Base-by-base conservation (phyloP, 345 rosid species). In the Lepidium sativum region DNA sequence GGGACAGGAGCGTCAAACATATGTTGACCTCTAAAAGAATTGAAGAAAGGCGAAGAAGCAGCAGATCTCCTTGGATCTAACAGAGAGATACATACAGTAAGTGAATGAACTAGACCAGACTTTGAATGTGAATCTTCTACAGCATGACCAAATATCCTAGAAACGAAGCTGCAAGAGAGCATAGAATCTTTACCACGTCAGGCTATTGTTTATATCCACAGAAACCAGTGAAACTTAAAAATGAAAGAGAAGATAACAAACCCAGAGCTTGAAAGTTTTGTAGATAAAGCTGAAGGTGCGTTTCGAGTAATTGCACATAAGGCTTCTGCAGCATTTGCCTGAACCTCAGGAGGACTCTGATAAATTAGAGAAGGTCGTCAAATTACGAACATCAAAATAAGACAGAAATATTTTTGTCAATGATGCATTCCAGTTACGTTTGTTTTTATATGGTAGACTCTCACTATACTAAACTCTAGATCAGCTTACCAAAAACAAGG, bases 261-360 rank as follows among this genome's bases (percentile, higher is more conserved):
- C 96, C 73, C 78, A 29, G 92, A 84, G 74, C 87, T 82, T 32
- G 95, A 81, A 51, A 91, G 79, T 77, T 88, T 88, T 43, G 90
- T 60, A 67, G 90, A 84, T 70, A 91, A 84, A 65, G 84, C 80
- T 11, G 90, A 82, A 41, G 92, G 95, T 57, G 95, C 92, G 74
- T 75, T 81, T 72, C 96, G 80, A 40, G 95, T 84, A 41, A 88
- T 83, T 44, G 92, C 81, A 78, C 96, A 91, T 27, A 88, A 84
- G 8, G 89, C 79, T 83, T 86, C 96, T 49, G 98, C 98, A 29
- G 95, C 84, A 78, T 91, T 88, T 59, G 95, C 88, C 81, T 91
- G 98, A 67, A 88, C 96, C 80, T 86, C 92, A 54, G 98, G 89
- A 57, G 71, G 77, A 72, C 81, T 86, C 98, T 91, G 83, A 31